phyloP scores from a whole-genome alignment of 2,329 filamentous ascomycete species.

The Nemania serpens region DNA sequence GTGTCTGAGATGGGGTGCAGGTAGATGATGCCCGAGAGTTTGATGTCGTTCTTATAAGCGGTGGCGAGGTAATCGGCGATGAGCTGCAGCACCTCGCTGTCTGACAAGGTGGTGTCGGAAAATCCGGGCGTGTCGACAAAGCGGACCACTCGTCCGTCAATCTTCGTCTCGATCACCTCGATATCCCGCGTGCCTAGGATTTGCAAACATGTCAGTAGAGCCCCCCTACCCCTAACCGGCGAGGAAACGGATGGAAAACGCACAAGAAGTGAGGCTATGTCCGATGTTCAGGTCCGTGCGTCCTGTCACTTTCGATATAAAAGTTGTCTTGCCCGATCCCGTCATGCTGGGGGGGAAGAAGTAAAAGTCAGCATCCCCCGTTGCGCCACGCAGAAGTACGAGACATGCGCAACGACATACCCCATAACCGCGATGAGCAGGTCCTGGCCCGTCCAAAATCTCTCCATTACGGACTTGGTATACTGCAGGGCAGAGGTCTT shows the following conservation, averaged over 20 bases:
- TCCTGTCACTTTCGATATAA: conserved; percentile 44
- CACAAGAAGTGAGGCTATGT: conserved; percentile 43
- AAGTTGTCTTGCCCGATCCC: conserved; percentile 46
- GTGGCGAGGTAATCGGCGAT: conserved; percentile 47
- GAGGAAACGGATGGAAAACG: not conserved
- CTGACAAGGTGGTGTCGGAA: conserved; percentile 49
- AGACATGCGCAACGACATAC: conserved; percentile 12
- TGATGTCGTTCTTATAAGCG: conserved; percentile 40
- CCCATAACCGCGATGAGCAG: conserved; percentile 33
- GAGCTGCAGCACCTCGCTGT: conserved; percentile 50
- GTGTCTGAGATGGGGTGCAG: conserved; percentile 50
- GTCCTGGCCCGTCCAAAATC: conserved; percentile 21
- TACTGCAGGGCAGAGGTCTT: conserved; percentile 16
- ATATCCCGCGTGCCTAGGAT: conserved; percentile 39
- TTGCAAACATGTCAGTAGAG: not conserved
- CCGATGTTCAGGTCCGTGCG: conserved; percentile 41
- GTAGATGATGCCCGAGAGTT: conserved; percentile 51
- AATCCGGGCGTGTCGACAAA: conserved; percentile 55
- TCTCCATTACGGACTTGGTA: conserved; percentile 25
- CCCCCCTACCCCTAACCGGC: not conserved
- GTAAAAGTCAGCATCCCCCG: not conserved
- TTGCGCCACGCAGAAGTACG: not conserved
- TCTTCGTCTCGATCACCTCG: conserved; percentile 36
- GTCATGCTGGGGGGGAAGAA: conserved; percentile 38
- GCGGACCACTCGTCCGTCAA: conserved; percentile 37